These are phyloP conservation scores for Suillus bovinus DNA, from an alignment of 768 basidiomycete species.

Conservation along the genomic window DNA sequence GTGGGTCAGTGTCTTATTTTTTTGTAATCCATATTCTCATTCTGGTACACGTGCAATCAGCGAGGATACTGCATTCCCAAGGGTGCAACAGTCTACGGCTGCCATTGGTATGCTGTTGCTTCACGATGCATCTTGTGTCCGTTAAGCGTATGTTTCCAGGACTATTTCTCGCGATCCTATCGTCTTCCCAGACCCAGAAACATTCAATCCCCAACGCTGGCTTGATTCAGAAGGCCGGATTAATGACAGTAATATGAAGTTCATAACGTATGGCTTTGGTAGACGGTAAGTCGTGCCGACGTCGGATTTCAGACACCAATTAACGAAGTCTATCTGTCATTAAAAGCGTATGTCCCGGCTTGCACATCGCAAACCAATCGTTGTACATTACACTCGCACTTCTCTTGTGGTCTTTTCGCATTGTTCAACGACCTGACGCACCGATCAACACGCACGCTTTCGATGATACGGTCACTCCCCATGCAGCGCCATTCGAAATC, in stretches of 20 bases:
- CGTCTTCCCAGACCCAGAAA: too few species aligned
- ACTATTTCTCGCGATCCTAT: conserved; percentile 55
- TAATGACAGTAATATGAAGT: too few species aligned
- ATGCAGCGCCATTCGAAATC: conserved; percentile 34
- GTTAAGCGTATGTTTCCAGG: conserved; percentile 27
- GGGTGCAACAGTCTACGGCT: conserved; percentile 37
- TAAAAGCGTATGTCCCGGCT: background rate
- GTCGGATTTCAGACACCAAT: background rate
- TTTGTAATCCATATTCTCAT: too few species aligned
- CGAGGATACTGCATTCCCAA: too few species aligned
- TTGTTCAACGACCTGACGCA: conserved; percentile 43
- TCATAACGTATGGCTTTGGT: too few species aligned
- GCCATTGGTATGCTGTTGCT: conserved; percentile 25
- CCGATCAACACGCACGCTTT: conserved; percentile 62
- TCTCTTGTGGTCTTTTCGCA: conserved; percentile 58
- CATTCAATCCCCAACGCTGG: too few species aligned
- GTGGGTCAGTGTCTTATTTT: too few species aligned
- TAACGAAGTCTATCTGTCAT: background rate
- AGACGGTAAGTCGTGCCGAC: conserved; percentile 27
- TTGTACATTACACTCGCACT: conserved; percentile 59
- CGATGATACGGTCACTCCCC: conserved; percentile 57
- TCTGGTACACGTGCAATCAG: too few species aligned
- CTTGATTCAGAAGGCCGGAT: too few species aligned
- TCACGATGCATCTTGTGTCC: background rate
- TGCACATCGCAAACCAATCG: too few species aligned